phyloP scores from a whole-genome alignment of 345 rosid species.

The Linum trigynum region DNA sequence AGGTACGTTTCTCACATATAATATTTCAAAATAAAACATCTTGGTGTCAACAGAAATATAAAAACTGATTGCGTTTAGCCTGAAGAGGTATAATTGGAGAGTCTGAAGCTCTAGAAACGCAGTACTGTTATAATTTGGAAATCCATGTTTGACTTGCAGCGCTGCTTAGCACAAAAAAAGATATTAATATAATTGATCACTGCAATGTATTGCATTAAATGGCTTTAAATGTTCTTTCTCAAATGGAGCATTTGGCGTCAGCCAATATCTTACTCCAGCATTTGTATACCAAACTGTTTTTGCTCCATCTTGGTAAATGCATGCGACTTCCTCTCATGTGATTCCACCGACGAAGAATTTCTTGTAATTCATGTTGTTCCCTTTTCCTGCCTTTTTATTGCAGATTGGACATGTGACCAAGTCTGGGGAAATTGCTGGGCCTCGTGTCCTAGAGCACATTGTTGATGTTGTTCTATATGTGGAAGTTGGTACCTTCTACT shows the following conservation, averaged over 20 bases:
- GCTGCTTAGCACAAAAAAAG: background rate
- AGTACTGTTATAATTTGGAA: no score
- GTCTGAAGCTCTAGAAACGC: background rate
- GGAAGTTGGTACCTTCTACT: slow-evolving; percentile 56
- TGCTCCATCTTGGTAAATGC: background rate
- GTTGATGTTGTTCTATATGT: slow-evolving; percentile 90
- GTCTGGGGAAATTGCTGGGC: slow-evolving; percentile 94
- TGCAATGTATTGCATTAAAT: background rate
- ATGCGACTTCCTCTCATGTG: background rate
- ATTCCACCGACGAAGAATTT: background rate
- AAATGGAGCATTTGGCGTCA: no score
- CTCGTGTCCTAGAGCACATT: slow-evolving; percentile 94
- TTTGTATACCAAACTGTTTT: background rate
- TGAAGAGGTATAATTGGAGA: background rate
- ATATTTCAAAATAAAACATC: background rate
- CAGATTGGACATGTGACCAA: slow-evolving; percentile 93
- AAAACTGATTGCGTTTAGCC: background rate
- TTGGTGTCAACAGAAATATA: background rate
- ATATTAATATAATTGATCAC: background rate
- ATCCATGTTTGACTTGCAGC: background rate
- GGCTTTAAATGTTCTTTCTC: background rate
- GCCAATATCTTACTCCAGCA: background rate
- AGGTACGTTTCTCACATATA: background rate
- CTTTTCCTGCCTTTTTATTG: background rate
- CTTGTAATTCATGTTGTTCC: background rate